Evolutionary conservation across 2,329 filamentous ascomycete species (phyloP), one percentile per base, ranked within the genome.

Genomic region (Phialophora tarda): DNA sequence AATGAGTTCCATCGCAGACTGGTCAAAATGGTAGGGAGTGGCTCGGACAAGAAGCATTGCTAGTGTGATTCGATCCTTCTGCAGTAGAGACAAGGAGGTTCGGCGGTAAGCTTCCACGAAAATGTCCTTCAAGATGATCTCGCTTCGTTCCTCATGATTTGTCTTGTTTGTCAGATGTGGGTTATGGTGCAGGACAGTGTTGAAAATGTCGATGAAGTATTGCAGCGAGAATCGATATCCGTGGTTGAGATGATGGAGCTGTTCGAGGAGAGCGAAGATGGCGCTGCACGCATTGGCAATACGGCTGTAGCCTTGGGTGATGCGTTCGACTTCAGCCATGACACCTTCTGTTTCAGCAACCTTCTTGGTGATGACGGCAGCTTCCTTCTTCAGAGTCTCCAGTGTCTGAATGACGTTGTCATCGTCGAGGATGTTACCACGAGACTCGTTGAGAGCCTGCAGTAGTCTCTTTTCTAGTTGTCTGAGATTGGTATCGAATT

Each of bases 151-250:
- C 71, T 92, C 88, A 79, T 96, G 87, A 70, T 95, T 89, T 34
- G 86, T 89, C 77, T 90, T 88, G 66, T 83, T 84, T 23, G 86
- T 85, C 59, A 95, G 83, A 66, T 88, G 88, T 74, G 89, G 89
- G 78, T 96, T 96, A 65, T 88, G 86, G 72, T 90, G 90, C 47
- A 99, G 85, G 7, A 99, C 95, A 5, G 90, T 88, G 76, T 96
- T 91, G 86, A 99, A 99, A 73, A 99, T 99, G 77, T 97, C 91
- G 63, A 97, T 86, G 81, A 99, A 99, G 81, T 97, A 99, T 78
- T 97, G 93, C 66, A 99, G 85, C 44, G 95, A 99, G 84, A 99
- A 99, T 77, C 98, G 96, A 79, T 99, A 99, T 81, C 98, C 98
- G 83, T 98, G 95, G 78, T 99, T 97, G 77, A 99, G 89, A 76